phyloP scores from a whole-genome alignment of 179 eudicot species.

The Monotropa hypopitys region DNA sequence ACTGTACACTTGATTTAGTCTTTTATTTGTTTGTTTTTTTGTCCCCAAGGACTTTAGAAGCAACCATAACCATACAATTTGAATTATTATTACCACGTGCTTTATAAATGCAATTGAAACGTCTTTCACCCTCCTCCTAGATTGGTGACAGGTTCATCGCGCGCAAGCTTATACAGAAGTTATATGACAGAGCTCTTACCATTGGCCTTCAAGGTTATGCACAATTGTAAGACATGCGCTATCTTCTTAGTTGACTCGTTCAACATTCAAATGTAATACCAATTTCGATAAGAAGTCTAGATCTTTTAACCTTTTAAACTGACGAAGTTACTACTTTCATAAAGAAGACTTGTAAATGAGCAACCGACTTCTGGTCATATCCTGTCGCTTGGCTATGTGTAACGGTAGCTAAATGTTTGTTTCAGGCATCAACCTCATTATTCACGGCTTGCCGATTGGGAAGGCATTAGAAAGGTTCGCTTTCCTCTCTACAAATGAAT shows the following conservation, averaged over 20 bases:
- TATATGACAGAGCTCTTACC: constrained; percentile 82
- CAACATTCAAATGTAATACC: not conserved
- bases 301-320: not conserved
- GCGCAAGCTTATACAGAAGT: constrained; percentile 63
- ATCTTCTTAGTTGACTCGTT: constrained; percentile 16
- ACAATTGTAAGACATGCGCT: constrained; percentile 51
- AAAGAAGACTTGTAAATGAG: not conserved
- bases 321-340: not conserved
- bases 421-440: constrained; percentile 74
- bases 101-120: not conserved
- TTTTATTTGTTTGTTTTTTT: not conserved
- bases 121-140: constrained; percentile 28
- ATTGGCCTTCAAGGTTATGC: constrained; percentile 91
- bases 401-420: constrained; percentile 10
- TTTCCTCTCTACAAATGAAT: constrained; percentile 4
- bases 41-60: not conserved
- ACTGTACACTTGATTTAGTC: not conserved
- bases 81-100: not conserved
- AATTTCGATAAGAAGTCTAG: not conserved
- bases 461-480: constrained; percentile 68
- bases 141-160: constrained; percentile 80
- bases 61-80: not conserved
- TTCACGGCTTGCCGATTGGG: constrained; percentile 91
- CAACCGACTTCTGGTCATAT: not conserved
- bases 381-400: not conserved